Conservation (phyloP, 2,329 filamentous ascomycete genomes). For the Metarhizium anisopliae region DNA sequence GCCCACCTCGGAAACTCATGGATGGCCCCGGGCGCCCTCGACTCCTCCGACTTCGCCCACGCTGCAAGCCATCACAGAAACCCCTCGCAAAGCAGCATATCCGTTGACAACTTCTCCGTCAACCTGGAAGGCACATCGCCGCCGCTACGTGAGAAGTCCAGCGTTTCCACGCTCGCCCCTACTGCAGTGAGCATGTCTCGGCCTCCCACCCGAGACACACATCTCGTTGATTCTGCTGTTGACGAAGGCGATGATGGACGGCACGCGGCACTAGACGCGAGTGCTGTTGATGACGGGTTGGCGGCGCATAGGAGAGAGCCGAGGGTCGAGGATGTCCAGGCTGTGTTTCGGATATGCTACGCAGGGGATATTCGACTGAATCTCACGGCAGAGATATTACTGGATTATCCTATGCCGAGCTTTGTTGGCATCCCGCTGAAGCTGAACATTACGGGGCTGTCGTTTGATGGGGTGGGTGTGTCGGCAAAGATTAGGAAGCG, state of each 20-base stretch:
- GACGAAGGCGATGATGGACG: constrained; percentile 15
- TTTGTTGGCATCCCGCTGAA: constrained; percentile 94
- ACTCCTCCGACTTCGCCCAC: constrained; percentile 9
- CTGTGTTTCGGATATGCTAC: constrained; percentile 86
- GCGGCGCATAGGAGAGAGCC: constrained; percentile 51
- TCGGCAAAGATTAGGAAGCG: constrained; percentile 82
- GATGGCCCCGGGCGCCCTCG: constrained; percentile 17
- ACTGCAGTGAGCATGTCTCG: constrained; percentile 44
- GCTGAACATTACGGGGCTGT: constrained; percentile 87
- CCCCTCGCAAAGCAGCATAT: constrained; percentile 37
- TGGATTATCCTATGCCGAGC: constrained; percentile 97
- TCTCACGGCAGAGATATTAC: constrained; percentile 85
- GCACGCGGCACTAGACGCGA: background rate
- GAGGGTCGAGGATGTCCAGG: constrained; percentile 79
- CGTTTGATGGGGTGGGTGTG: constrained; percentile 91
- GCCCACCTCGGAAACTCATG: constrained; percentile 37
- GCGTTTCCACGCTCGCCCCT: constrained; percentile 52
- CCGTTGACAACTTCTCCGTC: constrained; percentile 30
- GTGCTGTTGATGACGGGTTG: background rate
- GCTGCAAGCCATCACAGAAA: constrained; percentile 31
- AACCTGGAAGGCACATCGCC: constrained; percentile 25
- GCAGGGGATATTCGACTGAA: constrained; percentile 79
- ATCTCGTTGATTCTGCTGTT: constrained; percentile 27
- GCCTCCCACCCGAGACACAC: constrained; percentile 47
- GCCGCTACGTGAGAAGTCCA: constrained; percentile 47